Base-by-base conservation (phyloP, 495 filamentous ascomycete species). In the Tricharina praecox region DNA sequence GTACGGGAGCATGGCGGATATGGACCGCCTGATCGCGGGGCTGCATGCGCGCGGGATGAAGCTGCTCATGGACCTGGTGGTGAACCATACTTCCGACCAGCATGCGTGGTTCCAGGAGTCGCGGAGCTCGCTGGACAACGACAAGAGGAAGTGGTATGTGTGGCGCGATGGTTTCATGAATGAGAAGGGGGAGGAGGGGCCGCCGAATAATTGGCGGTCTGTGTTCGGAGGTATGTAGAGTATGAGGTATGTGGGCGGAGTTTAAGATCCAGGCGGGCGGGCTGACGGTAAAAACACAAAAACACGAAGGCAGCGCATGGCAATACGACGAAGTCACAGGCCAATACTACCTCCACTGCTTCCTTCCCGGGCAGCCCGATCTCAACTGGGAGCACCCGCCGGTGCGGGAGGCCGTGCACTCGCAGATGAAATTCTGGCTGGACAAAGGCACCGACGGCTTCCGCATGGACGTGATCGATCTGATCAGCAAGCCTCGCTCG, bases 51-150 rank as follows among this genome's bases (percentile, higher is more conserved):
- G 76, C 9, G 77, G 68, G 2, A 81, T 85, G 76, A 80, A 74
- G 55, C 58, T 85, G 23, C 66, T 85, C 11, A 72, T 85, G 59
- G 81, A 85, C 58, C 61, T 85, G 19, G 81, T 85, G 0, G 72
- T 83, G 30, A 85, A 86, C 53, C 82, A 85, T 60, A 83, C 78
- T n/a, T 78, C 72, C n/a, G 74, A 82, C 48, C 70, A 59, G 63
- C 78, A 83, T 53, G 68, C 69, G 23, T 85, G 82, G 81, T 86
- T 86, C 62, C 66, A 73, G 52, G 70, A 82, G 45, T 79, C 78
- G 4, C 66, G 74, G 37, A 71, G 68, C 15, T 75, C 72, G 16
- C 77, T 68, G 51, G 65, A 71, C 42, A 77, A 68, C 50, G 62
- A 72, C 32, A 83, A 79, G 57, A 65, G 75, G 0, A 70, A 82